A percentile compares a stretch with the other conserved stretches of the same genome.
Evolutionary conservation across 2,329 filamentous ascomycete genomes (phyloP).

Genomic region (Trichoderma sp.): DNA sequence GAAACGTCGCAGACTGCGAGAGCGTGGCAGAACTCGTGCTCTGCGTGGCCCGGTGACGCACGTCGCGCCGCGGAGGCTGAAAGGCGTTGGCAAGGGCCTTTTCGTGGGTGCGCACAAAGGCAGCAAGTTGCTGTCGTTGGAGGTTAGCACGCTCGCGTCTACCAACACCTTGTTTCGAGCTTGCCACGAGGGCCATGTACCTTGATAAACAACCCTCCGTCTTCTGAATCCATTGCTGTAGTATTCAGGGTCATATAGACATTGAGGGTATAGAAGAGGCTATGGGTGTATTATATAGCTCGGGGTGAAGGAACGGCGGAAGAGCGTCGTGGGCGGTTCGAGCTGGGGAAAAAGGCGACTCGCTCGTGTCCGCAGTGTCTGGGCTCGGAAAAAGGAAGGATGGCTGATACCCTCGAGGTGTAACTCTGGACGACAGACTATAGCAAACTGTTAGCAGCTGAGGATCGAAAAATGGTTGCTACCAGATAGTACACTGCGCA

Average conservation of each 20-base stretch:
- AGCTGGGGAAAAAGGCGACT: not conserved
- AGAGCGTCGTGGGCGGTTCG: slow-evolving; percentile 12
- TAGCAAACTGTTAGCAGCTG: slow-evolving; percentile 18
- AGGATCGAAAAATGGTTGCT: not conserved
- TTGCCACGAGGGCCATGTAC: slow-evolving; percentile 48
- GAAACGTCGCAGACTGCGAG: slow-evolving; percentile 59
- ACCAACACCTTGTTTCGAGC: not conserved
- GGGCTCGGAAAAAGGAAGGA: not conserved
- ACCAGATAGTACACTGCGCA: not conserved
- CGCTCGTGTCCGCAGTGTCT: not conserved
- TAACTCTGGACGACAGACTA: slow-evolving; percentile 9
- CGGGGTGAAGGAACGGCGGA: slow-evolving; percentile 21
- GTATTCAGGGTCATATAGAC: slow-evolving; percentile 25
- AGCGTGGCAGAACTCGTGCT: slow-evolving; percentile 62
- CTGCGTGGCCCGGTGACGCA: slow-evolving; percentile 70
- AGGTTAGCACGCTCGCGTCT: slow-evolving; percentile 36
- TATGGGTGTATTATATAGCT: slow-evolving; percentile 15
- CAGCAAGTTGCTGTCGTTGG: slow-evolving; percentile 78
- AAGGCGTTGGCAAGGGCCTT: slow-evolving; percentile 95
- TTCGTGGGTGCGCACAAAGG: slow-evolving; percentile 95
- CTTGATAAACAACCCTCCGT: slow-evolving; percentile 88
- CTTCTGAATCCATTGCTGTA: slow-evolving; percentile 75
- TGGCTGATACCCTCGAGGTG: not conserved
- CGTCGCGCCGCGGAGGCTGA: slow-evolving; percentile 73
- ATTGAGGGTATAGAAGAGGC: slow-evolving; percentile 20